Percentiles rank a stretch among this genome's conserved stretches.
Conservation (phyloP, 2,329 filamentous ascomycete genomes). For the Exophiala dermatitidis region DNA sequence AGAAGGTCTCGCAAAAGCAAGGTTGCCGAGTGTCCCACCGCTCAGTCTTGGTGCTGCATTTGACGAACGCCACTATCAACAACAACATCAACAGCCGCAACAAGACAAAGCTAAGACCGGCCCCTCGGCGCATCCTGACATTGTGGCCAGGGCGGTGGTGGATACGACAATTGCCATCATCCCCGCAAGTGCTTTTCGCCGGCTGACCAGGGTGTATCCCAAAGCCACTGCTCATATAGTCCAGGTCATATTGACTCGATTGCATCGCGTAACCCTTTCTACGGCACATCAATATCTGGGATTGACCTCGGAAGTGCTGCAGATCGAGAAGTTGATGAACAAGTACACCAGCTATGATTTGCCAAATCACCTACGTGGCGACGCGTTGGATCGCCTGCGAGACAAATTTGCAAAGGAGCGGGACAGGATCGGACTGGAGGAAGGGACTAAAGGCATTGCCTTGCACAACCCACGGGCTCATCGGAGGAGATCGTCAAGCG, state of each 20-base stretch:
- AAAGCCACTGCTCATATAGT: constrained; percentile 96
- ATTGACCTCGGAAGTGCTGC: constrained; percentile 80
- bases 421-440: constrained; percentile 72
- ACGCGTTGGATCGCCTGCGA: constrained; percentile 75
- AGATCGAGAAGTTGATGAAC: constrained; percentile 89
- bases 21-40: constrained; percentile 61
- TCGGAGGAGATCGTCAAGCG: constrained; percentile 64
- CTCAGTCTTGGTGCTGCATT: constrained; percentile 58
- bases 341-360: constrained; percentile 86
- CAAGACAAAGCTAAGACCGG: constrained; percentile 23
- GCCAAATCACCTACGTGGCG: constrained; percentile 80
- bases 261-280: constrained; percentile 88
- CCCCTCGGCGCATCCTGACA: constrained; percentile 82
- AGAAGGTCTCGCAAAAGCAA: constrained; percentile 24
- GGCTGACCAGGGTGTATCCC: constrained; percentile 87
- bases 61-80: constrained; percentile 29
- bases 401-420: constrained; percentile 84
- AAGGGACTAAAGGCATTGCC: constrained; percentile 86
- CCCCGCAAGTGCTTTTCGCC: constrained; percentile 87
- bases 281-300: constrained; percentile 94
- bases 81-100: constrained; percentile 22
- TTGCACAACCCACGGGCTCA: constrained; percentile 71
- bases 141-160: constrained; percentile 89
- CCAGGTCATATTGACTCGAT: constrained; percentile 88
- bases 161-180: constrained; percentile 99